Conservation (phyloP, 2,329 filamentous ascomycete genomes). For the Clarireedia hainanense region DNA sequence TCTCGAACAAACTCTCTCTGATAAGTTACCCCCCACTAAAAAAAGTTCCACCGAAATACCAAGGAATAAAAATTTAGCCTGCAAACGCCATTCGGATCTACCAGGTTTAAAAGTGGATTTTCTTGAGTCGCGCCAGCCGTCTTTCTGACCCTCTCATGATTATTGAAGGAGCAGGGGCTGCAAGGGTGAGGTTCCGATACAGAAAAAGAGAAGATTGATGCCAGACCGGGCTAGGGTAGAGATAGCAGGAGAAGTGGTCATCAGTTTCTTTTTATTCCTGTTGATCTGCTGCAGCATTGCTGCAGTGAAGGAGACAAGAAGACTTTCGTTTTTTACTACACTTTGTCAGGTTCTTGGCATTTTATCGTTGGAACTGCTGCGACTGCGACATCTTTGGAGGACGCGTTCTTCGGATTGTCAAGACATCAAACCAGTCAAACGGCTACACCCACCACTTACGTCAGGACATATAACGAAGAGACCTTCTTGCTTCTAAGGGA, state of each 20-base stretch:
- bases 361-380: too few species aligned
- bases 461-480: not conserved
- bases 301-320: not conserved
- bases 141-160: not conserved
- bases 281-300: not conserved
- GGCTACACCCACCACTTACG: too few species aligned
- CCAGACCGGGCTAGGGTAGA: not conserved
- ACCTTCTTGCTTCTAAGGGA: too few species aligned
- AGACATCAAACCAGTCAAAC: too few species aligned
- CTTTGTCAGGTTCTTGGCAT: too few species aligned
- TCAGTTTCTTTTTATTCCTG: not conserved
- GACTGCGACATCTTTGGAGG: too few species aligned
- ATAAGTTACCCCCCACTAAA: not conserved
- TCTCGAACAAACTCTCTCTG: not conserved
- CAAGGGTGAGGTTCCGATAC: not conserved
- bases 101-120: slow-evolving; percentile 4
- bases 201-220: not conserved
- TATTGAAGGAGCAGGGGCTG: not conserved
- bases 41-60: not conserved
- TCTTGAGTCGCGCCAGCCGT: not conserved
- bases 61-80: not conserved
- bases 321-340: too few species aligned
- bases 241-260: not conserved
- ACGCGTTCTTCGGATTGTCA: too few species aligned
- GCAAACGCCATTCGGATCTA: slow-evolving; percentile 9